Conservation (phyloP, 495 filamentous ascomycete species). For the Neurospora africana region DNA sequence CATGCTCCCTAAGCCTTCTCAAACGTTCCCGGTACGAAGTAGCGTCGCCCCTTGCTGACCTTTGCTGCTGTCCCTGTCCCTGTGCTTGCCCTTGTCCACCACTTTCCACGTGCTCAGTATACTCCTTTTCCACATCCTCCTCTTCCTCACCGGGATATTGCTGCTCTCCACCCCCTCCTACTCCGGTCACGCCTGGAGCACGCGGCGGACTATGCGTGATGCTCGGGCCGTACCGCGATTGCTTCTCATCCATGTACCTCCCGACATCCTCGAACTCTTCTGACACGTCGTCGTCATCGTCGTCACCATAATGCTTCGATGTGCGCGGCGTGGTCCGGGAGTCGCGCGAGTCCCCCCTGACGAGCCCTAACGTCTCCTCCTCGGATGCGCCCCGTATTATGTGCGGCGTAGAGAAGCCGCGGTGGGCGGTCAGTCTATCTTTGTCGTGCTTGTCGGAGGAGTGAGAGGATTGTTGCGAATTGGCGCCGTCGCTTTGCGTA, state of each 20-base stretch:
- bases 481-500: constrained; percentile 26
- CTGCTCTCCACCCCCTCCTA: not conserved
- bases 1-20: not conserved
- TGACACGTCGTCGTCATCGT: constrained; percentile 24
- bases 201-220: constrained; percentile 25
- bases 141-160: not conserved
- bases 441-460: constrained; percentile 25
- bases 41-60: not conserved
- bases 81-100: not conserved
- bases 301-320: constrained; percentile 27
- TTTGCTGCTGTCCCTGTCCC: not conserved
- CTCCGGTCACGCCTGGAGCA: not conserved
- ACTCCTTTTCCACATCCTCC: not conserved
- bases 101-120: not conserved
- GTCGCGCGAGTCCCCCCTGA: constrained; percentile 59
- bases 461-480: constrained; percentile 16
- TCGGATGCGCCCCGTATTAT: constrained; percentile 54
- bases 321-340: constrained; percentile 29
- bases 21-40: not conserved
- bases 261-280: constrained; percentile 14
- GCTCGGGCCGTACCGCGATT: constrained; percentile 28
- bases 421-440: constrained; percentile 29
- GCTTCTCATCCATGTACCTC: constrained; percentile 25
- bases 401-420: constrained; percentile 35
- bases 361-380: constrained; percentile 80